Evolutionary conservation across 306 rosid species (phyloP), one percentile per base, ranked within the genome.

Genomic region (Malus sieversii): DNA sequence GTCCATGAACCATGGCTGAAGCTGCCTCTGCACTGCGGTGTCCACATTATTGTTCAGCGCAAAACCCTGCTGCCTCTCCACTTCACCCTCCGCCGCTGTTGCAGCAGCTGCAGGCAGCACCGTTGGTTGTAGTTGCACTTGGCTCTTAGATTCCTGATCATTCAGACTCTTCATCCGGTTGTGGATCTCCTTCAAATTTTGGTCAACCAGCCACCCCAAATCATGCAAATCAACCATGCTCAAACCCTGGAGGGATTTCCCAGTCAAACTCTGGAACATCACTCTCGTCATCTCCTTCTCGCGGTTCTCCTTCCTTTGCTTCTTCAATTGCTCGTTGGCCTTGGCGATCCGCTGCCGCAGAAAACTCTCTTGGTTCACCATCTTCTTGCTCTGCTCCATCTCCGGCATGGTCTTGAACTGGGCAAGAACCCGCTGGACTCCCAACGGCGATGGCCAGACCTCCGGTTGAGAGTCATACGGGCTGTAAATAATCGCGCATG

Each of bases 401-500:
- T 82, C 80, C 1, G 82, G 85, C 78, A 83, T 77, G 70, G 53
- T 74, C 77, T 72, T 71, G 81, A 83, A 80, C 14, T 66, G 70
- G 0, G 75, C 60, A 0, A 86, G 68, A 9, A 83, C 81, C 0
- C 57, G 58, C 6, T 83, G 85, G 12, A 70, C 81, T 3, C 85
- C 83, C 27, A 67, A 5, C 0, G 71, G 72, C 23, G 78, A 77
- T 18, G 93, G 96, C 87, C 88, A 85, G 5, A 86, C 75, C 69
- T 88, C 86, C 0, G 88, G 77, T 1, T 77, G 76, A 1, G 88
- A 25, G 8, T 86, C 89, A 16, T 79, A 86, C 3, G 88, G 86
- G 63, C 82, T 82, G 4, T 77, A 75, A n/a, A 90, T 78, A 22
- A 90, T 75, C 1, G 91, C 90, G 4, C 91, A 90, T 0, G 91